Base-by-base conservation (phyloP, 2,329 filamentous ascomycete species). In the Clarireedia hainanense region DNA sequence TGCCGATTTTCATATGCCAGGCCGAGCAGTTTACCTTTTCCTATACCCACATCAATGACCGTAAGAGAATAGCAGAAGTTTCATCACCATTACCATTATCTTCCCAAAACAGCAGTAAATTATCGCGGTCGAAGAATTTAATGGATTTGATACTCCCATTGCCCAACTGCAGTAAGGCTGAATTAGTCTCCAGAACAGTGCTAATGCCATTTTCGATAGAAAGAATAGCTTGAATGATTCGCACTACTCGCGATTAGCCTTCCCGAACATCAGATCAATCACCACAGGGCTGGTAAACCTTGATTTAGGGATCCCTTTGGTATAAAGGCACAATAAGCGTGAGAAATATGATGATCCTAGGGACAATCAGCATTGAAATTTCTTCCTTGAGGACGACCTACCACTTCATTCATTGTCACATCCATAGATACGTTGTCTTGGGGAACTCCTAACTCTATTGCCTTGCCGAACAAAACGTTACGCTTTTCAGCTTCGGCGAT, bases 401-500 rank as follows among this genome's bases (percentile, higher is more conserved):
- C 65, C 24, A 60, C 34, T 49, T 34, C 48, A 39, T 52, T 58
- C 57, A 70, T 62, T 47, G 57, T 60, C 62, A 69, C 64, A 52
- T 67, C 65, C 7, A 65, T 50, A 14, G 62, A 52, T 6, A 57
- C 56, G 49, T 60, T 49, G 10, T 49, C 46, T 30, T 65, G 55
- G 20, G 57, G 14, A 12, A 48, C 17, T 7, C 62, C 62, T 24
- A 70, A 43, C 24, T 59, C 47, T 39, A 61, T 55, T 3, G 78
- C 72, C 34, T 77, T 76, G 3, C 85, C 85, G 63, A 89, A 85
- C 5, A 84, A 74, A 10, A 91, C 85, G 55, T 83, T 85, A 54
- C 84, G 75, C 64, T 81, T 77, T 71, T 90, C 80, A 6, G 85
- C 80, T 69, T 86, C 80, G 59, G 89, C 83, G 67, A 91, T 83